Evolutionary conservation across 805 yeast genomes (phyloP).

Genomic region (Nakazawaea peltata): DNA sequence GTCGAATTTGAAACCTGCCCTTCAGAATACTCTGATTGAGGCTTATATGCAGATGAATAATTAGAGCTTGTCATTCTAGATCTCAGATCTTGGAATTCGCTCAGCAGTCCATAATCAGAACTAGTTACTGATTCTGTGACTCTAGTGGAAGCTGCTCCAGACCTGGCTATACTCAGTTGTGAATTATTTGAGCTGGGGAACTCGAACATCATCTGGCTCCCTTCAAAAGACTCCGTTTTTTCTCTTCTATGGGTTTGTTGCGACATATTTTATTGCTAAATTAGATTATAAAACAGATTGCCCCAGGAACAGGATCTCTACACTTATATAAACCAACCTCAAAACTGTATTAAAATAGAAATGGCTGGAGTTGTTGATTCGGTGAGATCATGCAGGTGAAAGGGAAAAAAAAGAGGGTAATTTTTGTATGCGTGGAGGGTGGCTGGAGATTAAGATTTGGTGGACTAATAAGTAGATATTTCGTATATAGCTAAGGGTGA

Average conservation of each 20-base stretch:
- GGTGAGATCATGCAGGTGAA: neutral
- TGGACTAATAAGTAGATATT: too few species aligned
- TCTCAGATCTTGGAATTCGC: neutral
- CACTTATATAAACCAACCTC: too few species aligned
- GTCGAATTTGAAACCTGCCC: too few species aligned
- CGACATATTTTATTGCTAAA: too few species aligned
- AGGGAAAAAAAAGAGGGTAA: neutral
- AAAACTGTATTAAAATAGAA: neutral
- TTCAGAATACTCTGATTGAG: too few species aligned
- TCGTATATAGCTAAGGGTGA: too few species aligned
- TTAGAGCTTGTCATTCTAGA: neutral
- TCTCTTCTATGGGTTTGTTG: conserved; percentile 3
- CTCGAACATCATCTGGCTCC: conserved; percentile 9
- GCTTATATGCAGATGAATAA: neutral
- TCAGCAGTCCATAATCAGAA: neutral
- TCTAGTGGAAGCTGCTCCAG: too few species aligned
- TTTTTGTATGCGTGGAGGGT: neutral
- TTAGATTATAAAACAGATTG: too few species aligned
- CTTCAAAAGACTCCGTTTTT: conserved; percentile 9
- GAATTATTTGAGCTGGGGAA: too few species aligned
- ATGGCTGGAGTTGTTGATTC: conserved; percentile 6
- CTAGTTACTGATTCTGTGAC: too few species aligned
- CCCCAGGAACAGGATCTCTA: too few species aligned
- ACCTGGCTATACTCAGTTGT: too few species aligned
- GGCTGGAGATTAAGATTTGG: neutral